Percentiles rank a stretch among this genome's conserved stretches.
phyloP scores from a whole-genome alignment of 2,329 filamentous ascomycete genomes.

The Ophiostoma piceae region DNA sequence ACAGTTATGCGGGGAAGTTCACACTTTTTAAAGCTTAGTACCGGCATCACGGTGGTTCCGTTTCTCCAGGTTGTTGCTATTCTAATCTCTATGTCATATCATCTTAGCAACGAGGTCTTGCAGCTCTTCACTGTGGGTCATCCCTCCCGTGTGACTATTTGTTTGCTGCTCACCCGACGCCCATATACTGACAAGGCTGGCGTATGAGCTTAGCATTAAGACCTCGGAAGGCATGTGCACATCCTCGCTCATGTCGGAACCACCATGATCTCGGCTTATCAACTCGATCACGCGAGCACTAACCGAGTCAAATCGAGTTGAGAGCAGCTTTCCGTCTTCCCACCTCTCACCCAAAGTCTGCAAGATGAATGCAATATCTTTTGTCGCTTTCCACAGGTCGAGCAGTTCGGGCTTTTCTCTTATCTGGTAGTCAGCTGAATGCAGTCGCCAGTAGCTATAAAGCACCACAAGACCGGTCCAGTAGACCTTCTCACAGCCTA shows the following conservation, averaged over 20 bases:
- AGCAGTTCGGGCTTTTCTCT: background rate
- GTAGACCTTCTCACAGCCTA: slow-evolving; percentile 30
- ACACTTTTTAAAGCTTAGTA: background rate
- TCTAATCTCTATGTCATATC: slow-evolving; percentile 4
- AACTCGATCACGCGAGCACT: slow-evolving; percentile 25
- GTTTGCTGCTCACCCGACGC: slow-evolving; percentile 8
- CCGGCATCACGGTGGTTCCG: background rate
- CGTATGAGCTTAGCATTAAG: slow-evolving; percentile 25
- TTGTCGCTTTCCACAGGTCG: slow-evolving; percentile 29
- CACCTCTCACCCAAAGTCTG: slow-evolving; percentile 29
- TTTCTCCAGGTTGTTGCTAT: background rate
- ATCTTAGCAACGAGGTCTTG: slow-evolving; percentile 22
- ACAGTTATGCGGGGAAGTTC: background rate
- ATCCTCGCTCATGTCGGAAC: background rate
- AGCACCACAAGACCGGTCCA: slow-evolving; percentile 29
- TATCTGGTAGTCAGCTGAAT: background rate
- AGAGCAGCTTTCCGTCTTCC: slow-evolving; percentile 29
- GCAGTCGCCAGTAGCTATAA: slow-evolving; percentile 29
- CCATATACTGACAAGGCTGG: slow-evolving; percentile 29
- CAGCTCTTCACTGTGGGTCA: slow-evolving; percentile 17
- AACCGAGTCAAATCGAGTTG: slow-evolving; percentile 25
- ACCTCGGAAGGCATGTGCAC: slow-evolving; percentile 26
- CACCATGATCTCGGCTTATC: slow-evolving; percentile 14
- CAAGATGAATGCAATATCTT: slow-evolving; percentile 28
- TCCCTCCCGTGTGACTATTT: background rate